phyloP scores from a whole-genome alignment of 352 stramenopile species.

The Elongisporangium prolatum region DNA sequence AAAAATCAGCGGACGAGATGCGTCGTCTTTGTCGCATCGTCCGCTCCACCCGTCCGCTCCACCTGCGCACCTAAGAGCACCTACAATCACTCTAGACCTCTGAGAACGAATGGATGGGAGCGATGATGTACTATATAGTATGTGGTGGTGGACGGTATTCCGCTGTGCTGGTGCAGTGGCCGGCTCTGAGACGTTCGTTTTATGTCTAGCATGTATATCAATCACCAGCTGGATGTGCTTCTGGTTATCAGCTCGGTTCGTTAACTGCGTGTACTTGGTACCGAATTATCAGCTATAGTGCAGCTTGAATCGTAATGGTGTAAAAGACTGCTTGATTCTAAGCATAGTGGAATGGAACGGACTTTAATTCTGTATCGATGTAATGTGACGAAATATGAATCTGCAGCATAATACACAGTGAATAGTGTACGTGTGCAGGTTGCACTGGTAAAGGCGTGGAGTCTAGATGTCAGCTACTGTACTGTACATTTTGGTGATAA shows the following conservation, averaged over 20 bases:
- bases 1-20: no score
- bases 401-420: not conserved
- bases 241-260: not conserved
- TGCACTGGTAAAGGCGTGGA: not conserved
- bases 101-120: no score
- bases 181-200: not conserved
- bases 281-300: not conserved
- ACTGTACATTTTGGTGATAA: not conserved
- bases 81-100: no score
- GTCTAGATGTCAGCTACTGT: not conserved
- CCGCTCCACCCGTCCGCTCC: no score
- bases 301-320: not conserved
- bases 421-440: not conserved
- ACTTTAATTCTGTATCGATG: not conserved
- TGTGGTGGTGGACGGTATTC: not conserved
- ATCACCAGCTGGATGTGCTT: not conserved
- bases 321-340: not conserved
- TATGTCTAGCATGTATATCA: not conserved
- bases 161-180: not conserved
- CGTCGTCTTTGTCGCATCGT: no score
- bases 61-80: no score
- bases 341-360: not conserved
- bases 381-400: not conserved
- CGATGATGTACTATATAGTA: no score
- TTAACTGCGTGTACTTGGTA: not conserved